These are phyloP conservation scores for Cryphonectria naterciae DNA, from an alignment of 2,329 filamentous ascomycete genomes.

Conservation along the genomic window DNA sequence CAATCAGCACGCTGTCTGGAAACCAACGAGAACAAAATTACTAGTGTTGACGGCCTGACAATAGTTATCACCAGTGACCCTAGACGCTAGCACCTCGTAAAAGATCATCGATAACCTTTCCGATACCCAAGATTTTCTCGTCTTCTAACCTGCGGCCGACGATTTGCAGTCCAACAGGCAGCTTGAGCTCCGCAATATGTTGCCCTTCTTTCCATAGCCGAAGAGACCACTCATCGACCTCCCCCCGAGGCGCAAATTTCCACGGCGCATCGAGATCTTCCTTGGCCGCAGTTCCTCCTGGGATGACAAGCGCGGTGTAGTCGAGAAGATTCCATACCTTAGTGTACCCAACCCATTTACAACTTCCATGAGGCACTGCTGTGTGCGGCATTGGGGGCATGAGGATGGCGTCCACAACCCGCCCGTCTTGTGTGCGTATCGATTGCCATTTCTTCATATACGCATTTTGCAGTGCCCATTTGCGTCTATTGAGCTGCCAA, in stretches of 20 bases:
- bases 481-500: constrained; percentile 68
- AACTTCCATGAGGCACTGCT: constrained; percentile 49
- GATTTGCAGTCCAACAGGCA: constrained; percentile 59
- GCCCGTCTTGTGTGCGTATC: constrained; percentile 48
- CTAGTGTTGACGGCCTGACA: too few relatives aligned
- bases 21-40: too few relatives aligned
- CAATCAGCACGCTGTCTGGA: too few relatives aligned
- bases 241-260: constrained; percentile 51
- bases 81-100: too few relatives aligned
- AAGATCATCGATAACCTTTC: constrained; percentile 40
- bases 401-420: constrained; percentile 58
- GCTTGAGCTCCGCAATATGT: constrained; percentile 40
- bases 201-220: constrained; percentile 48
- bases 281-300: constrained; percentile 52
- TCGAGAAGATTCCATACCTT: constrained; percentile 67
- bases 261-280: constrained; percentile 43
- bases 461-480: constrained; percentile 54
- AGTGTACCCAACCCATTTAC: constrained; percentile 60
- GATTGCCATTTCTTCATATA: constrained; percentile 64
- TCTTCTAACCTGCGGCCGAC: constrained; percentile 57
- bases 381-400: constrained; percentile 65
- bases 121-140: constrained; percentile 56
- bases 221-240: constrained; percentile 56
- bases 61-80: too few relatives aligned
- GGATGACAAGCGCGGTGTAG: constrained; percentile 61